Conservation (phyloP, 768 basidiomycete species). For the Rhizopogon vulgaris region DNA sequence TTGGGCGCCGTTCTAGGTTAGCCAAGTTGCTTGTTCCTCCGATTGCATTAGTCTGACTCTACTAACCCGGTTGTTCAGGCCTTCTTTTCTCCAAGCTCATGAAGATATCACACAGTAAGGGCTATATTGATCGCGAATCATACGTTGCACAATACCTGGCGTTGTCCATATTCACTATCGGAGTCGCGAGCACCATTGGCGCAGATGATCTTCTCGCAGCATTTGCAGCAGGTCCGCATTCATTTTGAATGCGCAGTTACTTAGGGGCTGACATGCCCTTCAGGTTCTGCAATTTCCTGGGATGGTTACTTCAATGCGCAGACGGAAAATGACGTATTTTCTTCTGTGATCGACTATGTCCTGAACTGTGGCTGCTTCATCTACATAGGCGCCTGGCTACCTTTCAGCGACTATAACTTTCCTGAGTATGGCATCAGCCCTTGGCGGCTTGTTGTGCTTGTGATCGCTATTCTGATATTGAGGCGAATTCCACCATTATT, state of each 20-base stretch:
- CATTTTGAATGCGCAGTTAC: not conserved
- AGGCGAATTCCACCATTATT: conserved; percentile 80
- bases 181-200: conserved; percentile 74
- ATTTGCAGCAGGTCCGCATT: conserved; percentile 67
- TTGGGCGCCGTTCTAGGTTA: conserved; percentile 56
- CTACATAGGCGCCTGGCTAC: conserved; percentile 85
- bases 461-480: conserved; percentile 61
- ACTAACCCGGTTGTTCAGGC: conserved; percentile 32
- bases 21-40: not conserved
- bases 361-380: conserved; percentile 78
- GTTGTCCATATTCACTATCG: conserved; percentile 66
- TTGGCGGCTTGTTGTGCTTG: conserved; percentile 66
- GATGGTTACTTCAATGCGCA: conserved; percentile 78
- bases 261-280: conserved; percentile 11
- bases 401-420: conserved; percentile 52
- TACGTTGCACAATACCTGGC: conserved; percentile 83
- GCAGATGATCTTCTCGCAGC: conserved; percentile 87
- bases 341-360: conserved; percentile 85
- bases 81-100: conserved; percentile 65
- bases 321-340: conserved; percentile 81
- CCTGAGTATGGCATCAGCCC: conserved; percentile 56
- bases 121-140: conserved; percentile 74
- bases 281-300: conserved; percentile 89
- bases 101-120: conserved; percentile 56
- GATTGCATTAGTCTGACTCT: not conserved